These are phyloP conservation scores for Solanum clarkiae DNA, from an alignment of 257 asterid genomes.

Conservation along the genomic window DNA sequence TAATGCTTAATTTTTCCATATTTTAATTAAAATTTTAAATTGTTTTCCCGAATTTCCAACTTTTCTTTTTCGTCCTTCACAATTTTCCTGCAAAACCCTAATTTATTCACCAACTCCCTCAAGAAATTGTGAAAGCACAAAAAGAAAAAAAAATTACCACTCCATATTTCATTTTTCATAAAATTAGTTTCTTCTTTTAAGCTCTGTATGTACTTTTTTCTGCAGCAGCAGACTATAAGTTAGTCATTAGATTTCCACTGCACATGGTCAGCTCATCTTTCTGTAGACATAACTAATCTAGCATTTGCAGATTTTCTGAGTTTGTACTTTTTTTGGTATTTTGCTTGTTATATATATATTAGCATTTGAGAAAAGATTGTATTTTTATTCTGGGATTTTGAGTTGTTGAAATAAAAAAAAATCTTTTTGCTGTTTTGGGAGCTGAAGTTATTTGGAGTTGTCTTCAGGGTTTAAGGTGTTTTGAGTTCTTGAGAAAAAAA, in stretches of 20 bases:
- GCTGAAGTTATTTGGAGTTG: not conserved
- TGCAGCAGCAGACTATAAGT: constrained; percentile 31
- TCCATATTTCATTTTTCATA: constrained; percentile 2
- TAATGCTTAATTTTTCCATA: constrained; percentile 21
- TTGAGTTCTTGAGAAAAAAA: not conserved
- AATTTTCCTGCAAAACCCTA: constrained; percentile 47
- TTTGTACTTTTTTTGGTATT: constrained; percentile 15
- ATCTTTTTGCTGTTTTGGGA: not conserved
- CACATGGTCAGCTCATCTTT: constrained; percentile 33
- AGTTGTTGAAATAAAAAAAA: not conserved
- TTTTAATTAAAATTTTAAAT: constrained; percentile 21
- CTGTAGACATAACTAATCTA: constrained; percentile 17
- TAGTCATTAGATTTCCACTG: constrained; percentile 16
- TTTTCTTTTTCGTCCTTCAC: constrained; percentile 21
- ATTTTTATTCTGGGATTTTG: not conserved
- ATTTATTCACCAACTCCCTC: constrained; percentile 21
- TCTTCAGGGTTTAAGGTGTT: not conserved
- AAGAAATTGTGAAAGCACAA: constrained; percentile 11
- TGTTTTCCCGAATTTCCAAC: constrained; percentile 12
- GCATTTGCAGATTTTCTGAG: constrained; percentile 21
- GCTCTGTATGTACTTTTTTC: constrained; percentile 22
- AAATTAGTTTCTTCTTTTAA: constrained; percentile 7
- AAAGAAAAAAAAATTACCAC: not conserved
- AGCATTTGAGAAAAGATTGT: not conserved
- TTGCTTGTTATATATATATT: not conserved